Base-by-base conservation (phyloP, 495 filamentous ascomycete species). In the Aspergillus egyptiacus region DNA sequence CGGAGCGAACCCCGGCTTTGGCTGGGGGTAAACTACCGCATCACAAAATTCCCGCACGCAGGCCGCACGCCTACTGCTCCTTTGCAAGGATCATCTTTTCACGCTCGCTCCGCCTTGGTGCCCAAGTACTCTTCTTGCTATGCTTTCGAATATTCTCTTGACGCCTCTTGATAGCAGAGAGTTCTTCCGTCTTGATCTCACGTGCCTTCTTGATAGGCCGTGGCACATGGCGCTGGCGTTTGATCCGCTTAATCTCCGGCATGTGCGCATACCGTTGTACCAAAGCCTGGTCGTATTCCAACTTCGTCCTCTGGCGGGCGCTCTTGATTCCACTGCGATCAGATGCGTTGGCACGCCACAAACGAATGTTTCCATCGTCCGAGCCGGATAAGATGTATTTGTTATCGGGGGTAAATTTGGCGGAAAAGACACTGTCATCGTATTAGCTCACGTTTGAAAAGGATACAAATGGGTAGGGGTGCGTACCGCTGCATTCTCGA, bases 191-290 rank as follows among this genome's bases (percentile, higher is more conserved):
- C 79, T 99, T 99, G 63, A 99, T 99, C 70, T 95, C 91, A 39
- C 79, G 83, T 9, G 94, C 93, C 79, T 96, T 97, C 86, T 95
- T 99, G 51, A 99, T 82, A 56, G 84, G 78, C 77, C 91, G 89
- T 18, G 94, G 94, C 55, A 96, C 66, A 69, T 96, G 91, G 50
- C 91, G 78, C 66, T 99, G 94, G 24, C 90, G 76, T 55, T 80
- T 80, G 65, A 99, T 99, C 36, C 94, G 79, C 48, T 80, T 77
- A 53, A 99, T 89, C 71, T 99, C 90, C 32, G 94, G 94, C 88
- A 99, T 94, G 65, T 99, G 94, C 32, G 78, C 74, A 65, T 91
- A 99, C 44, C 93, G 70, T 61, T 91, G 78, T 58, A 84, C 78
- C 35, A 99, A 72, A 7, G 89, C 82, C 20, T 86, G 82, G 62